Conservation (phyloP, 805 yeast species). For the Tetrapisispora pingtungensis region DNA sequence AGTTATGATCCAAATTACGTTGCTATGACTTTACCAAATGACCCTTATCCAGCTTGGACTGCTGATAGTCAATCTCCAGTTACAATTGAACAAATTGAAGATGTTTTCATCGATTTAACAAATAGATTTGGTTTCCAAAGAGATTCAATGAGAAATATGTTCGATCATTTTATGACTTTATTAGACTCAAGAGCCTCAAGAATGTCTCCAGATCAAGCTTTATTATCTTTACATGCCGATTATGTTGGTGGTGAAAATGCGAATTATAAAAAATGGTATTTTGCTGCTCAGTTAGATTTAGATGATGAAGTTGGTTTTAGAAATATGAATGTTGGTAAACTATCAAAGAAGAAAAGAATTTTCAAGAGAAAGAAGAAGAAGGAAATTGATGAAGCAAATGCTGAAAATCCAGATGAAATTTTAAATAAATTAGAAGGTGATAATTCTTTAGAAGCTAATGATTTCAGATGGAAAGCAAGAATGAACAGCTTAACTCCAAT, state of each 20-base stretch:
- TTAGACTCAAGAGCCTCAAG: constrained; percentile 77
- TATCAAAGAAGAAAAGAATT: constrained; percentile 69
- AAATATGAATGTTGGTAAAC: constrained; percentile 68
- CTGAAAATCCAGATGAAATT: constrained; percentile 48
- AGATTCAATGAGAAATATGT: constrained; percentile 87
- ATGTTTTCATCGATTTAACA: constrained; percentile 71
- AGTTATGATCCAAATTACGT: constrained; percentile 51
- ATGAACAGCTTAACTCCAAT: constrained; percentile 66
- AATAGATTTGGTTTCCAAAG: constrained; percentile 85
- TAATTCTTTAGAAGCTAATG: constrained; percentile 74
- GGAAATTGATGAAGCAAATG: constrained; percentile 58
- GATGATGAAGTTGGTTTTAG: constrained; percentile 79
- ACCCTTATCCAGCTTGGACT: constrained; percentile 99
- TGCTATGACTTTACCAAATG: constrained; percentile 65
- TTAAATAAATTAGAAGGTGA: constrained; percentile 68
- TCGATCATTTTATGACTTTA: constrained; percentile 78
- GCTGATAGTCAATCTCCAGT: constrained; percentile 89
- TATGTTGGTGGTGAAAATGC: constrained; percentile 83
- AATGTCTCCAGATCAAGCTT: constrained; percentile 84
- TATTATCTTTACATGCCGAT: constrained; percentile 74
- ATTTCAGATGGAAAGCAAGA: constrained; percentile 71
- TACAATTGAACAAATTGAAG: constrained; percentile 76
- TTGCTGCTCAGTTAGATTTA: constrained; percentile 79
- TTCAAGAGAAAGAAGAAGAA: constrained; percentile 69
- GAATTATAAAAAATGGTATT: constrained; percentile 79